Evolutionary conservation across 495 filamentous ascomycete species (phyloP).

Genomic region (Trichoderma parareesei): DNA sequence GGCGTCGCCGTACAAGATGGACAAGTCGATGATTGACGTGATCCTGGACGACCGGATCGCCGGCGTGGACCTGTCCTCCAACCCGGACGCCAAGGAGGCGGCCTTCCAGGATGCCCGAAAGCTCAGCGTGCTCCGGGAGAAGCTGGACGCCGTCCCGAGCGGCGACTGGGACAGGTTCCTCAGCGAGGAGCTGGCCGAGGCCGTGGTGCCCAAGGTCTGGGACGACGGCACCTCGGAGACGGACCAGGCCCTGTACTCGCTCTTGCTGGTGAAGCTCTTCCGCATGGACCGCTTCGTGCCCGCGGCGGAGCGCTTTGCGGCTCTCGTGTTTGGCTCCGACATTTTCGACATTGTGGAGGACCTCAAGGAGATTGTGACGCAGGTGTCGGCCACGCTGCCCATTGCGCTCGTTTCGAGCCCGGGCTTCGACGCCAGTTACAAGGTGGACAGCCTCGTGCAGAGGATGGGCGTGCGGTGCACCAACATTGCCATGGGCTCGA

Average conservation of each 20-base stretch:
- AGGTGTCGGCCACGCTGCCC: slow-evolving; percentile 76
- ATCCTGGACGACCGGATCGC: slow-evolving; percentile 73
- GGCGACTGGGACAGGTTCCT: slow-evolving; percentile 74
- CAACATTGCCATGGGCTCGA: slow-evolving; percentile 98
- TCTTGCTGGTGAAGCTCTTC: slow-evolving; percentile 89
- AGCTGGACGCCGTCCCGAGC: slow-evolving; percentile 50
- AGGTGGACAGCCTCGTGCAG: slow-evolving; percentile 91
- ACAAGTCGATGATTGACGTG: slow-evolving; percentile 74
- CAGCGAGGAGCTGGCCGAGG: slow-evolving; percentile 78
- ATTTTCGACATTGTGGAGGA: slow-evolving; percentile 77
- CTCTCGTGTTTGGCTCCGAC: slow-evolving; percentile 78
- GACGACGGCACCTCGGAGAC: slow-evolving; percentile 51
- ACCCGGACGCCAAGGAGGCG: slow-evolving; percentile 54
- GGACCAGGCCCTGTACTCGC: slow-evolving; percentile 72
- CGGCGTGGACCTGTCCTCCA: slow-evolving; percentile 69
- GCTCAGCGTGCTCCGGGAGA: slow-evolving; percentile 65
- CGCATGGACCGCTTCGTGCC: slow-evolving; percentile 93
- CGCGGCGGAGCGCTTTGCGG: slow-evolving; percentile 78
- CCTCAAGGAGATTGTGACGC: slow-evolving; percentile 71
- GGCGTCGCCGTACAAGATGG: slow-evolving; percentile 88
- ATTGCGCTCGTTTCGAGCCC: slow-evolving; percentile 89
- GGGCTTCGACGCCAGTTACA: slow-evolving; percentile 97
- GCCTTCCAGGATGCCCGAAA: slow-evolving; percentile 59
- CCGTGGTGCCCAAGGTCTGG: slow-evolving; percentile 73
- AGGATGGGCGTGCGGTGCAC: slow-evolving; percentile 72